Base-by-base conservation (phyloP, 208 protist genomes). In the Wallacemonas sp. region DNA sequence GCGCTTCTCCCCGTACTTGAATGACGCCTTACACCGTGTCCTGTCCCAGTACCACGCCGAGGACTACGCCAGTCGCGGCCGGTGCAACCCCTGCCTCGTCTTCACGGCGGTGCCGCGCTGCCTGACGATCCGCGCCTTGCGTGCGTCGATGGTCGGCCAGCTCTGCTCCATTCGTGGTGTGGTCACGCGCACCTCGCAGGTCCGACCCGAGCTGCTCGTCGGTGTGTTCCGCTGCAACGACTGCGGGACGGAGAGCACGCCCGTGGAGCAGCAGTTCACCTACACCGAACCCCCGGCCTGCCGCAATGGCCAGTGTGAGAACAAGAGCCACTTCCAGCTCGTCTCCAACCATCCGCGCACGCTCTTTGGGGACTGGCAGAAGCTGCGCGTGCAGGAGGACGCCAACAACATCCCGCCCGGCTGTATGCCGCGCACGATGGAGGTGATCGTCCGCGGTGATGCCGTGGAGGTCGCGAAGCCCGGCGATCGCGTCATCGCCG, bases 351-450 rank as follows among this genome's bases (percentile, higher is more conserved):
- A 94, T 76, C 86, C 79, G 2, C 83, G 83, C 0, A 97, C 92
- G 8, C 73, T 74, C 33, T 99, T 99, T 76, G 84, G 88, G 5
- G 99, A 99, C 74, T 99, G 98, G 98, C 99, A 99, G 84, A 98
- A 98, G 48, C 79, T 99, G 48, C 84, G 96, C 10, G 85, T 99
- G 57, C 98, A 99, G 77, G 97, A 99, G 79, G 94, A 97, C 69
- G 67, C 97, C 1, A 91, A 97, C 67, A 93, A 98, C 70, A 98
- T 99, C 57, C 98, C 97, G 0, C 82, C 95, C 3, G 98, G 98
- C 0, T 94, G 81, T 55, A 98, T 99, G 92, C 98, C 98, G 3
- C 82, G 98, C 46, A 98, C 94, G n/a, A 84, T 99, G 61, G 98
- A 99, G 68, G 84, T 99, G 38, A 97, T 99, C 45, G 81, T 99